Evolutionary conservation across 2,329 filamentous ascomycete genomes (phyloP).

Genomic region (Clarireedia hainanense): DNA sequence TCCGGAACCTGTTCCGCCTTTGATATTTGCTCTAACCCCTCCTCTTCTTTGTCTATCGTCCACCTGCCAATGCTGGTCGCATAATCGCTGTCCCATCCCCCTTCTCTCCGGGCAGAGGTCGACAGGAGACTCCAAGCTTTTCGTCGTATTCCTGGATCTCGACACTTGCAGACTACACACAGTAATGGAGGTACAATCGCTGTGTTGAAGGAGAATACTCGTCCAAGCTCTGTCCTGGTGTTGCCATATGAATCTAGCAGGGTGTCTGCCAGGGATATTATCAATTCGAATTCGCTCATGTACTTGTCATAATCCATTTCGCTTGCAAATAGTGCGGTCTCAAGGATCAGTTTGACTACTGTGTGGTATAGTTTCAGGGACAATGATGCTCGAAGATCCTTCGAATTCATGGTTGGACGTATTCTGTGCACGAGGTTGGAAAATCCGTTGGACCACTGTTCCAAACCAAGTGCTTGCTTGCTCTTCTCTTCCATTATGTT

Average conservation of each 20-base stretch:
- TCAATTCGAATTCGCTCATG: conserved; percentile 2
- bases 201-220: background rate
- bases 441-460: background rate
- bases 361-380: background rate
- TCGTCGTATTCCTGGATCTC: conserved; percentile 3
- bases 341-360: background rate
- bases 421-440: background rate
- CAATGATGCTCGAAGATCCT: background rate
- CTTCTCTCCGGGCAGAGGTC: background rate
- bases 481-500: background rate
- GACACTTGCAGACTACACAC: conserved; percentile 4
- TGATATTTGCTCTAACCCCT: background rate
- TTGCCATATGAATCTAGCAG: background rate
- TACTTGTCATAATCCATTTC: conserved; percentile 7
- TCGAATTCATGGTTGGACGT: background rate
- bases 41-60: conserved; percentile 8
- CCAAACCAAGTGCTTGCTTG: background rate
- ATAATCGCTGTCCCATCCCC: conserved; percentile 3
- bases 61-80: conserved; percentile 2
- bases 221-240: background rate
- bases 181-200: background rate
- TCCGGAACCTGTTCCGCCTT: background rate
- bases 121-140: background rate
- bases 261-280: conserved; percentile 4
- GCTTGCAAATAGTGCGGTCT: background rate